Conservation (phyloP, 352 stramenopile genomes). For the Globisporangium iwayamae region DNA sequence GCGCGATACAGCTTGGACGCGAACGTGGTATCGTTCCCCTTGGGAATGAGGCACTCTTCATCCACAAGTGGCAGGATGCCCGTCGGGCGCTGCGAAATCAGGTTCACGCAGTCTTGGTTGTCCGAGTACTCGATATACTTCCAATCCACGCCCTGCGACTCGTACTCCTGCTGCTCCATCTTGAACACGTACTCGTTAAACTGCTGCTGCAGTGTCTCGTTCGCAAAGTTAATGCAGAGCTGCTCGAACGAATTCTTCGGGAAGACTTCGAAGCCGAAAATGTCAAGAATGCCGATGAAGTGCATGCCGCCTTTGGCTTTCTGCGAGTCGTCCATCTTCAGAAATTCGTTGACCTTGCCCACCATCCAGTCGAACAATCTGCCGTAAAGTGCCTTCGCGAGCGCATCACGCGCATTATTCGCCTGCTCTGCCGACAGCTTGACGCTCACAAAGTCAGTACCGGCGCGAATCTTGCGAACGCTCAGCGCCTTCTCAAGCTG, state of each 20-base stretch:
- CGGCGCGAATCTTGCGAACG: constrained; percentile 75
- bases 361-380: constrained; percentile 91
- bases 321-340: constrained; percentile 76
- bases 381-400: constrained; percentile 87
- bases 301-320: constrained; percentile 51
- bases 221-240: constrained; percentile 90
- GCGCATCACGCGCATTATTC: constrained; percentile 76
- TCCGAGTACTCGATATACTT: constrained; percentile 84
- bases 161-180: constrained; percentile 82
- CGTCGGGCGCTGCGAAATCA: constrained; percentile 86
- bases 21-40: constrained; percentile 78
- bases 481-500: constrained; percentile 75
- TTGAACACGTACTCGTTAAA: constrained; percentile 91
- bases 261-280: constrained; percentile 93
- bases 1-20: constrained; percentile 79
- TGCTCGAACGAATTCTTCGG: constrained; percentile 89
- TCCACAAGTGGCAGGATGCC: constrained; percentile 84
- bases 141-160: constrained; percentile 78
- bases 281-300: constrained; percentile 90
- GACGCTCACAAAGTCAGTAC: constrained; percentile 83
- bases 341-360: constrained; percentile 77
- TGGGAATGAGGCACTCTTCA: constrained; percentile 86
- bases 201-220: constrained; percentile 86
- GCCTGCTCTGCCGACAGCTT: constrained; percentile 80
- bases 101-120: constrained; percentile 87